Conservation (phyloP, 176 grass and related monocot species). For the Cymbopogon citratus region DNA sequence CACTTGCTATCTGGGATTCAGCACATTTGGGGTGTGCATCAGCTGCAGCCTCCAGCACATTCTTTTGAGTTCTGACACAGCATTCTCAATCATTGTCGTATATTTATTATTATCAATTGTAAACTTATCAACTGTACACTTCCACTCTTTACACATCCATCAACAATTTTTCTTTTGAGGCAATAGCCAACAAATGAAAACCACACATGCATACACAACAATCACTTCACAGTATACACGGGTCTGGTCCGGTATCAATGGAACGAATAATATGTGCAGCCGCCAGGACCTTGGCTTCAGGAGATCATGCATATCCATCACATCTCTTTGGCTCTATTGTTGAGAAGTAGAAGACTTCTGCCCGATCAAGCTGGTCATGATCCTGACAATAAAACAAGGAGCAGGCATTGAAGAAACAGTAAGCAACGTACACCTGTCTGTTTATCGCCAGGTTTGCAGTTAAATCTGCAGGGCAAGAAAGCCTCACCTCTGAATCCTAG, state of each 20-base stretch:
- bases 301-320: neutral
- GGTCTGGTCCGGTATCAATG: neutral
- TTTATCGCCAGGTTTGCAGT: neutral
- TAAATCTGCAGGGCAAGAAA: neutral
- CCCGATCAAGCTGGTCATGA: constrained; percentile 29
- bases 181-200: constrained; percentile 11
- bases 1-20: neutral
- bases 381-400: constrained; percentile 38
- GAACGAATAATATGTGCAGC: constrained; percentile 5
- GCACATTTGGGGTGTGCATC: neutral
- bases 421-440: neutral
- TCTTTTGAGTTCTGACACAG: neutral
- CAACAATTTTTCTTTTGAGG: too few relatives aligned
- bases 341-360: constrained; percentile 16
- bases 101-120: neutral
- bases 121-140: neutral
- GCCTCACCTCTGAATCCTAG: constrained; percentile 55
- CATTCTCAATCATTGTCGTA: neutral
- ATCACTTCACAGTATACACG: constrained; percentile 1
- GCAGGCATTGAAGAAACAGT: neutral
- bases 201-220: constrained; percentile 6
- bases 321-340: neutral
- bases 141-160: neutral
- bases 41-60: neutral
- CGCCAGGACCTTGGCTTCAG: neutral